Evolutionary conservation across 192 early-diverging fungal species (phyloP).

Genomic region (Coemansia sp.): DNA sequence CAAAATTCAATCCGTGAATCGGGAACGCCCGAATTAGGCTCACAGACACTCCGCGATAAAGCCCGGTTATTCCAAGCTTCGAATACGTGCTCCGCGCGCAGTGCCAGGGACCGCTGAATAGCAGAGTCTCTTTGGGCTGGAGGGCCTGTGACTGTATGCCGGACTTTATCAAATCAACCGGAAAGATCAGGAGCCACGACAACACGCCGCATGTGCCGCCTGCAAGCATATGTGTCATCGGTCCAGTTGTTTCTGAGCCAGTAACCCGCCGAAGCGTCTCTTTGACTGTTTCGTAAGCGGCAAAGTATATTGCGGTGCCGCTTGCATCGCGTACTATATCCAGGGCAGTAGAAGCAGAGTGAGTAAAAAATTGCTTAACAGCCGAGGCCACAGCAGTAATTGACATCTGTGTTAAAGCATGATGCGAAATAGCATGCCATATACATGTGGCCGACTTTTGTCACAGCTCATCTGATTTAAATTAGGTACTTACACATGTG

Average conservation of each 20-base stretch:
- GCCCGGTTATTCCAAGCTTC: slow-evolving; percentile 57
- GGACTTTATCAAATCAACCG: slow-evolving; percentile 75
- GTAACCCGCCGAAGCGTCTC: slow-evolving; percentile 47
- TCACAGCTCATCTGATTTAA: no score
- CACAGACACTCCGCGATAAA: slow-evolving; percentile 74
- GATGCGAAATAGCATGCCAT: no score
- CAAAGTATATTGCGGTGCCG: slow-evolving; percentile 75
- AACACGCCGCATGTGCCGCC: slow-evolving; percentile 76
- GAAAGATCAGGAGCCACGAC: slow-evolving; percentile 78
- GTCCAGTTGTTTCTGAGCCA: slow-evolving; percentile 54
- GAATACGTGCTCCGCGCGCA: slow-evolving; percentile 57
- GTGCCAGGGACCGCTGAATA: slow-evolving; percentile 51
- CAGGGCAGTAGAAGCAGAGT: background rate
- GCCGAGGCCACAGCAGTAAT: background rate
- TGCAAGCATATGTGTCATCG: slow-evolving; percentile 71
- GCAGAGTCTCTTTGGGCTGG: slow-evolving; percentile 41
- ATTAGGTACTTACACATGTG: slow-evolving; percentile 44
- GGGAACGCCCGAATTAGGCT: slow-evolving; percentile 77
- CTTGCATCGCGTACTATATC: slow-evolving; percentile 59
- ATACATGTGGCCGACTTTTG: no score
- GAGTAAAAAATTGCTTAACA: background rate
- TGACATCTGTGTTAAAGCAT: background rate
- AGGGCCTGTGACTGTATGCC: slow-evolving; percentile 74
- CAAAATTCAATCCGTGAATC: slow-evolving; percentile 80
- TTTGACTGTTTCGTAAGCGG: slow-evolving; percentile 63